Conservation (phyloP, 108 stramenopile genomes). For the Stephanodiscus triporus region DNA sequence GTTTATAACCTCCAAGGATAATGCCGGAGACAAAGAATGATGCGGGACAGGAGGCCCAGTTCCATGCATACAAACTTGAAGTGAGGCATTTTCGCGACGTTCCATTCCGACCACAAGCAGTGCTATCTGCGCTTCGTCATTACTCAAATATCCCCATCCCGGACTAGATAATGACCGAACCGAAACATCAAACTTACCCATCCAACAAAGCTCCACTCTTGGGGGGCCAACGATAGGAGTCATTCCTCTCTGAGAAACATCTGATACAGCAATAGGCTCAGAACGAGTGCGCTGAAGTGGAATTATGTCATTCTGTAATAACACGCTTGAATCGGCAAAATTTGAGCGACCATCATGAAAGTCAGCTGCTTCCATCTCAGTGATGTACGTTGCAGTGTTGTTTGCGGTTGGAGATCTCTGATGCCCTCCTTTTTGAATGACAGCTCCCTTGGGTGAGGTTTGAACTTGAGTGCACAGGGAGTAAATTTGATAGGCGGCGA, state of each 20-base stretch:
- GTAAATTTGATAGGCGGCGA: conserved; percentile 29
- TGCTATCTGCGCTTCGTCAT: not conserved
- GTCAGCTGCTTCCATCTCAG: not conserved
- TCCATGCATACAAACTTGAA: not conserved
- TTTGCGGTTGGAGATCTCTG: not conserved
- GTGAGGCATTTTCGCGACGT: conserved; percentile 17
- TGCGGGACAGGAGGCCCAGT: not conserved
- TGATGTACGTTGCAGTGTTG: not conserved
- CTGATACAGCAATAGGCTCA: conserved; percentile 19
- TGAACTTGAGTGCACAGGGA: conserved; percentile 1
- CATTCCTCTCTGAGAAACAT: not conserved
- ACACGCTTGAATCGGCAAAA: not conserved
- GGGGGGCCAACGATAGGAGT: not conserved
- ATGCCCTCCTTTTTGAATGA: conserved; percentile 6
- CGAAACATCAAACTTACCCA: conserved; percentile 25
- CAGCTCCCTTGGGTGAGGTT: not conserved
- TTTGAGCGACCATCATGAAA: not conserved
- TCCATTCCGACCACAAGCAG: conserved; percentile 34
- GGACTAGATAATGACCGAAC: conserved; percentile 35
- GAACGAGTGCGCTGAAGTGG: conserved; percentile 29
- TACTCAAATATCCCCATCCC: conserved; percentile 23
- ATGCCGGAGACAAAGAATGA: conserved; percentile 34
- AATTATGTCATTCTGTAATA: not conserved
- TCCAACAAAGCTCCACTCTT: conserved; percentile 23
- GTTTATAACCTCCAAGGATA: conserved; percentile 44